These are phyloP conservation scores for Cystobasidium onofrii DNA, from an alignment of 768 basidiomycete species.

Conservation along the genomic window DNA sequence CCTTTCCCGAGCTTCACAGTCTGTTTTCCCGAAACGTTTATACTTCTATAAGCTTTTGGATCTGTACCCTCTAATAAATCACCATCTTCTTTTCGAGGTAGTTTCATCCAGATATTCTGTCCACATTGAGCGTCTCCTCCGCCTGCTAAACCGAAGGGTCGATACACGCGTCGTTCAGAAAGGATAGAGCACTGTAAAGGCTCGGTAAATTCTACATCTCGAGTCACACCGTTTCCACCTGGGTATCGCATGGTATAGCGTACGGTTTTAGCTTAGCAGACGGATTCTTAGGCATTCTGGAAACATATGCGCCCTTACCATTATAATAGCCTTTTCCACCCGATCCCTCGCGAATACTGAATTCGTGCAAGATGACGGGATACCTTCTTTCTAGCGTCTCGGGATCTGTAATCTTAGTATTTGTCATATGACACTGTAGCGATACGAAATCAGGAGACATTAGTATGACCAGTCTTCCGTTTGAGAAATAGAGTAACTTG, in stretches of 20 bases:
- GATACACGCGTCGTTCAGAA: constrained; percentile 65
- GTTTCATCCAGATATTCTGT: constrained; percentile 71
- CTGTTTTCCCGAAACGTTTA: constrained; percentile 80
- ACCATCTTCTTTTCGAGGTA: constrained; percentile 46
- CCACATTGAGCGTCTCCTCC: constrained; percentile 65
- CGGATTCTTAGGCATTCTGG: too few species aligned
- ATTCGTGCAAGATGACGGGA: constrained; percentile 77
- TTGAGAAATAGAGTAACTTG: too few species aligned
- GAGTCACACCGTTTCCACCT: constrained; percentile 75
- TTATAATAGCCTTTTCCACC: constrained; percentile 34
- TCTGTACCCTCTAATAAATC: constrained; percentile 52
- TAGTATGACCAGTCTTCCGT: too few species aligned
- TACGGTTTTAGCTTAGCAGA: too few species aligned
- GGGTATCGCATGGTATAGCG: too few species aligned
- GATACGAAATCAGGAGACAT: not conserved
- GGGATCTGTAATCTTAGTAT: constrained; percentile 83
- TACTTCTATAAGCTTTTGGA: constrained; percentile 49
- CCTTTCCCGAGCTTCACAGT: constrained; percentile 81
- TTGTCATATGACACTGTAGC: constrained; percentile 32
- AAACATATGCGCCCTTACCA: too few species aligned
- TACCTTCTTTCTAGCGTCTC: constrained; percentile 90
- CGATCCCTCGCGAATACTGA: constrained; percentile 45
- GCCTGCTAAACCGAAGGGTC: constrained; percentile 78
- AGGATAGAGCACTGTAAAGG: constrained; percentile 23
- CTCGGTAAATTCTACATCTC: constrained; percentile 71